Percentiles rank a stretch among this genome's conserved stretches.
Conservation (phyloP, 2,329 filamentous ascomycete genomes). For the Juglanconis sp. region DNA sequence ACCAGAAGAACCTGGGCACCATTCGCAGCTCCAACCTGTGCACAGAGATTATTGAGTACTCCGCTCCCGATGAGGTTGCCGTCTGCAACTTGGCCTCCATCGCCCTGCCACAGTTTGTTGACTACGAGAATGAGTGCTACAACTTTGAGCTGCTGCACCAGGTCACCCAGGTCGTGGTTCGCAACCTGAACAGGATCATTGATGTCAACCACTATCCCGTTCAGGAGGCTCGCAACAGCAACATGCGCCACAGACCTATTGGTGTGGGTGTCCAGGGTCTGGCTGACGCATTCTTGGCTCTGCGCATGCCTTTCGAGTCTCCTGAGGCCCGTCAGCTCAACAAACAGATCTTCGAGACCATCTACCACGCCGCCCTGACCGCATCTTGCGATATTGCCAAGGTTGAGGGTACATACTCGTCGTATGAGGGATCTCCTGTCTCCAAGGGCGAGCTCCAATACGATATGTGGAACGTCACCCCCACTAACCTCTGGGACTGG, state of each 20-base stretch:
- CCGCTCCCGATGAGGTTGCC: slow-evolving; percentile 93
- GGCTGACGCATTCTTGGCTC: slow-evolving; percentile 94
- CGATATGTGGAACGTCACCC: slow-evolving; percentile 97
- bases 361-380: slow-evolving; percentile 93
- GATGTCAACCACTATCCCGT: slow-evolving; percentile 99
- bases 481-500: slow-evolving; percentile 97
- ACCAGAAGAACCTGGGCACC: slow-evolving; percentile 99
- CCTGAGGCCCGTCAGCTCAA: slow-evolving; percentile 91
- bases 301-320: slow-evolving; percentile 96
- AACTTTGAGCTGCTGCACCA: slow-evolving; percentile 98
- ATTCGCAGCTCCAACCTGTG: slow-evolving; percentile 98
- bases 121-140: slow-evolving; percentile 79
- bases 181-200: slow-evolving; percentile 97
- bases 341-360: slow-evolving; percentile 98
- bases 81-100: slow-evolving; percentile 97
- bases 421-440: slow-evolving; percentile 89
- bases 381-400: slow-evolving; percentile 84
- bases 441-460: slow-evolving; percentile 96
- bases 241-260: slow-evolving; percentile 94
- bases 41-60: slow-evolving; percentile 98
- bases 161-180: slow-evolving; percentile 85
- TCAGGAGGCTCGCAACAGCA: slow-evolving; percentile 87
- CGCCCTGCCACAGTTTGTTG: slow-evolving; percentile 85
- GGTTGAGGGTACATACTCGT: slow-evolving; percentile 78
- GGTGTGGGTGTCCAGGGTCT: slow-evolving; percentile 97